phyloP scores from a whole-genome alignment of 352 stramenopile genomes.

The Globisporangium nagaii region DNA sequence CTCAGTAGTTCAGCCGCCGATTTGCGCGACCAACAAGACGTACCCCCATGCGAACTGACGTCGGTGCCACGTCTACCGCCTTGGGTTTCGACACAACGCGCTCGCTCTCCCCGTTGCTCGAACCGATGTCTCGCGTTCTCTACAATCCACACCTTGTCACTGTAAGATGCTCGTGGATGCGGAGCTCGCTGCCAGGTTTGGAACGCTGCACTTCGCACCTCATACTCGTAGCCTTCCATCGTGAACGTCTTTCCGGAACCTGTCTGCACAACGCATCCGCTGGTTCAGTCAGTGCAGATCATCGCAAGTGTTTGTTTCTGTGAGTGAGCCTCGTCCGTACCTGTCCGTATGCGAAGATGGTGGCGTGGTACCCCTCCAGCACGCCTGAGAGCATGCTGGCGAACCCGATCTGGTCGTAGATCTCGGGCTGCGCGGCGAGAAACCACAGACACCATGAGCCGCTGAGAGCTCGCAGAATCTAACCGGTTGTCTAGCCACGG shows the following conservation, averaged over 20 bases:
- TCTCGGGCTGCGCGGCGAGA: slow-evolving; percentile 12
- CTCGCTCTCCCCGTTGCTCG: not conserved
- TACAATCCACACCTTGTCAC: not conserved
- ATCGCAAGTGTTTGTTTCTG: too few species aligned
- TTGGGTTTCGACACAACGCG: slow-evolving; percentile 15
- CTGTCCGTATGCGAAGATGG: slow-evolving; percentile 54
- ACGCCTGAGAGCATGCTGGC: slow-evolving; percentile 26
- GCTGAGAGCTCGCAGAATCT: not conserved
- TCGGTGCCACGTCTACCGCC: slow-evolving; percentile 3
- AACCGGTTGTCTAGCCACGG: too few species aligned
- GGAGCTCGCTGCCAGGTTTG: too few species aligned
- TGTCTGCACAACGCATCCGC: slow-evolving; percentile 20
- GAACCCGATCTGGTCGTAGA: slow-evolving; percentile 36
- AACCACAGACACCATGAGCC: not conserved
- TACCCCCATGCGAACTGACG: slow-evolving; percentile 25
- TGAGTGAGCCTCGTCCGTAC: slow-evolving; percentile 5
- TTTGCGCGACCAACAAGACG: too few species aligned
- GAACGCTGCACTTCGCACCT: too few species aligned
- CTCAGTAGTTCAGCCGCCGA: too few species aligned
- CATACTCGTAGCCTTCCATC: slow-evolving; percentile 60
- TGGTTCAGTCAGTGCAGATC: too few species aligned
- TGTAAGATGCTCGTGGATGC: too few species aligned
- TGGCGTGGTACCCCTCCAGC: slow-evolving; percentile 39
- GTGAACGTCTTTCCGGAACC: slow-evolving; percentile 58
- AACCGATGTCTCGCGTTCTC: slow-evolving; percentile 2